Conservation (phyloP, 148 eudicot genomes). For the Nepenthes gracilis region DNA sequence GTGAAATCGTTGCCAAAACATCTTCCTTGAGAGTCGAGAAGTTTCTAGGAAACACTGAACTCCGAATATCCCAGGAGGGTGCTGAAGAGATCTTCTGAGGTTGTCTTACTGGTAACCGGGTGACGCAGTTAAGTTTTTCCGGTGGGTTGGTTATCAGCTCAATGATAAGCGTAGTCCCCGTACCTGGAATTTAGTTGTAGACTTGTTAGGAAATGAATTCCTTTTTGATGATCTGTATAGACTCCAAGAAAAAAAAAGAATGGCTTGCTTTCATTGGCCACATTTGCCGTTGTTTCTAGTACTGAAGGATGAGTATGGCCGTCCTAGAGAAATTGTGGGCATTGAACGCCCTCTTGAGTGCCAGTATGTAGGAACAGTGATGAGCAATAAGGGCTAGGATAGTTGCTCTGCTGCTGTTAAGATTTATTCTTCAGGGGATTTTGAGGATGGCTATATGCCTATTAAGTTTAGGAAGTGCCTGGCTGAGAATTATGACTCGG, state of each 20-base stretch:
- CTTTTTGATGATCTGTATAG: slow-evolving; percentile 74
- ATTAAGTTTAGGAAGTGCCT: slow-evolving; percentile 67
- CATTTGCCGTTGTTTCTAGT: slow-evolving; percentile 67
- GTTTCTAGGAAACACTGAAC: slow-evolving; percentile 31
- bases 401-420: slow-evolving; percentile 46
- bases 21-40: slow-evolving; percentile 33
- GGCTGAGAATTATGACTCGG: slow-evolving; percentile 42
- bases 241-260: slow-evolving; percentile 47
- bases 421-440: slow-evolving; percentile 22
- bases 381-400: slow-evolving; percentile 33
- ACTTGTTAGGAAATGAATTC: slow-evolving; percentile 54
- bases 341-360: slow-evolving; percentile 63
- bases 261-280: slow-evolving; percentile 43
- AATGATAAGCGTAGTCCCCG: slow-evolving; percentile 33
- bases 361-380: slow-evolving; percentile 43
- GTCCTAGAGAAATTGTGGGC: slow-evolving; percentile 38
- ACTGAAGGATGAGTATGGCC: slow-evolving; percentile 61
- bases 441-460: slow-evolving; percentile 52
- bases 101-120: slow-evolving; percentile 36
- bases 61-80: slow-evolving; percentile 33
- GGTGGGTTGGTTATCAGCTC: slow-evolving; percentile 53
- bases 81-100: slow-evolving; percentile 49
- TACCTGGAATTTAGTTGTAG: slow-evolving; percentile 63
- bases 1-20: slow-evolving; percentile 51
- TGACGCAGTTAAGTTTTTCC: slow-evolving; percentile 48